Percentiles rank a stretch among this genome's conserved stretches.
Conservation (phyloP, 2,329 filamentous ascomycete species). For the Fonsecaea pugnacius region DNA sequence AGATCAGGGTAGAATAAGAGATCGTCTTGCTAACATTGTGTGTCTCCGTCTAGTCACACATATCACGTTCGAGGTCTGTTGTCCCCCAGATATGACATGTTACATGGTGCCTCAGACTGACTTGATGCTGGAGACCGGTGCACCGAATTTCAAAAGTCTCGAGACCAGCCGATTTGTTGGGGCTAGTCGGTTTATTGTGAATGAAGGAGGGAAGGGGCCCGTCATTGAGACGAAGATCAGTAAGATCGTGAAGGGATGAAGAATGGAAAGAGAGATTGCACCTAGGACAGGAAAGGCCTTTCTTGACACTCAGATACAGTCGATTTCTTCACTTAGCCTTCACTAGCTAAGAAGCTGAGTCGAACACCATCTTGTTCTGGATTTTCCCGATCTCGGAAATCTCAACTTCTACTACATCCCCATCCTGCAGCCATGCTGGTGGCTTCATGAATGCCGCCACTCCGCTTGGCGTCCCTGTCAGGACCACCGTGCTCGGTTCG, state of each 20-base stretch:
- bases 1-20: background rate
- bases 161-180: background rate
- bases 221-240: conserved; percentile 7
- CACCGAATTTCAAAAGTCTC: background rate
- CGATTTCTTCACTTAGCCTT: background rate
- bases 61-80: background rate
- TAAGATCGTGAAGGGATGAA: conserved; percentile 6
- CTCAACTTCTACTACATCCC: conserved; percentile 52
- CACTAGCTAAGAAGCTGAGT: background rate
- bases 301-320: conserved; percentile 4
- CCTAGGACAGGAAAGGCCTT: background rate
- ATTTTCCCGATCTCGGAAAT: conserved; percentile 54
- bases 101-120: background rate
- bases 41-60: background rate
- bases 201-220: background rate
- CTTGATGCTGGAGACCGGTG: conserved; percentile 2
- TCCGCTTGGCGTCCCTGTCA: conserved; percentile 49
- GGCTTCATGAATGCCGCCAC: conserved; percentile 49
- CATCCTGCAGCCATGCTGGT: conserved; percentile 43
- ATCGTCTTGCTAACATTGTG: background rate
- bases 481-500: conserved; percentile 44
- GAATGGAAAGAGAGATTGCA: background rate
- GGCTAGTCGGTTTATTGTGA: conserved; percentile 5
- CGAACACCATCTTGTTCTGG: conserved; percentile 40
- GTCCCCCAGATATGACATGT: background rate